Evolutionary conservation across 768 basidiomycete genomes (phyloP).

Genomic region (Boletus rubropictus): DNA sequence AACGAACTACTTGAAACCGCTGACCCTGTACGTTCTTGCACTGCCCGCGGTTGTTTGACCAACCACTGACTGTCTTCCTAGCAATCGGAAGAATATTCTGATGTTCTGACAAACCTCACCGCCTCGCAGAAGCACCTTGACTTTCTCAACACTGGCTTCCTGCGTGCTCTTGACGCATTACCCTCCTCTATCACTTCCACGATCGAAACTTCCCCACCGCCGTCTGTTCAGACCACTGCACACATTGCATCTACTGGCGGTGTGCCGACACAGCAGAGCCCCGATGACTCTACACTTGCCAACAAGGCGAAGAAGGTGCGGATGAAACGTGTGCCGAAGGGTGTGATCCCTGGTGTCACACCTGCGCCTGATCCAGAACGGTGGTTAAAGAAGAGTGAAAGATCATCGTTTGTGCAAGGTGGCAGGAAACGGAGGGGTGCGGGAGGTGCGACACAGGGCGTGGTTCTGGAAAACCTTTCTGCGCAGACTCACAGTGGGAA

Average conservation of each 20-base stretch:
- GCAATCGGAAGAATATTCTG: slow-evolving; percentile 84
- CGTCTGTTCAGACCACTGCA: slow-evolving; percentile 36
- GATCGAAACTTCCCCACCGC: slow-evolving; percentile 61
- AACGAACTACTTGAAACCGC: slow-evolving; percentile 74
- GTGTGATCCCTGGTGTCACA: slow-evolving; percentile 73
- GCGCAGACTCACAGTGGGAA: slow-evolving; percentile 30
- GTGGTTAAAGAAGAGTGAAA: slow-evolving; percentile 84
- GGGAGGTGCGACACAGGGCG: slow-evolving; percentile 69
- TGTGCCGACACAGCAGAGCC: slow-evolving; percentile 21
- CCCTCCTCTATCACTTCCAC: slow-evolving; percentile 45
- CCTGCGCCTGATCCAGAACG: slow-evolving; percentile 82
- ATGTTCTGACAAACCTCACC: slow-evolving; percentile 78
- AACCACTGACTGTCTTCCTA: slow-evolving; percentile 27
- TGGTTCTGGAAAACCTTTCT: slow-evolving; percentile 26
- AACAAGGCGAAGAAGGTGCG: slow-evolving; percentile 48
- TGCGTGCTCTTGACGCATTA: slow-evolving; percentile 56
- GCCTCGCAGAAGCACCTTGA: slow-evolving; percentile 80
- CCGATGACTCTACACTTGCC: slow-evolving; percentile 33
- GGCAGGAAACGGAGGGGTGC: slow-evolving; percentile 50
- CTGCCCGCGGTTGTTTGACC: neutral
- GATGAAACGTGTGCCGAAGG: slow-evolving; percentile 63
- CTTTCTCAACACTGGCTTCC: slow-evolving; percentile 70
- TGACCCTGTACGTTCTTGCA: slow-evolving; percentile 54
- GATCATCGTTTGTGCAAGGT: slow-evolving; percentile 49
- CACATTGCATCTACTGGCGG: slow-evolving; percentile 24